Evolutionary conservation across 306 rosid species (phyloP).

Genomic region (Cucumis cinereus): DNA sequence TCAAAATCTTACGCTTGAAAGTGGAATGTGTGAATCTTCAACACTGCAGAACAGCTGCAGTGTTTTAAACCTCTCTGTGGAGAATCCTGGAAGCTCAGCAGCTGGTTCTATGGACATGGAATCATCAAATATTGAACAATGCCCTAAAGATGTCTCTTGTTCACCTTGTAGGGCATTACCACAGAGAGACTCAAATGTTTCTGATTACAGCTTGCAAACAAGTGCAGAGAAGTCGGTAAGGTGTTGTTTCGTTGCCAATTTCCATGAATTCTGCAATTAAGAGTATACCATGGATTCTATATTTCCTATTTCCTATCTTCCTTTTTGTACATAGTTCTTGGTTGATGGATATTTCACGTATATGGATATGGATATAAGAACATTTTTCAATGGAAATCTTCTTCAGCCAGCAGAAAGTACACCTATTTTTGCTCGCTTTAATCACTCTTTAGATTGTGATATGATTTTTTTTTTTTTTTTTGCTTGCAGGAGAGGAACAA

Average conservation of each 20-base stretch:
- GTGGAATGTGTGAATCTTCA: conserved; percentile 16
- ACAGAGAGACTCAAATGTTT: conserved; percentile 8
- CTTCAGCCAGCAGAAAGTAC: neutral
- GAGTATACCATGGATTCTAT: neutral
- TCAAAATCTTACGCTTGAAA: conserved; percentile 15
- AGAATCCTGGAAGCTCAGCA: conserved; percentile 22
- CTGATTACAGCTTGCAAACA: conserved; percentile 3
- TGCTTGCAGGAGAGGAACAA: conserved; percentile 42
- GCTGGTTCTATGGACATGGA: conserved; percentile 29
- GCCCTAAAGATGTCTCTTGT: conserved; percentile 32
- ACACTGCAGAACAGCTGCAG: conserved; percentile 18
- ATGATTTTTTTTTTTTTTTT: conserved; percentile 4
- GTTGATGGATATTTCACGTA: neutral
- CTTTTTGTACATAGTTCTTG: neutral
- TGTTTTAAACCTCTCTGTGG: conserved; percentile 15
- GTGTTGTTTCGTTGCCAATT: conserved; percentile 11
- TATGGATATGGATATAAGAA: neutral
- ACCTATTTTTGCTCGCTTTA: neutral
- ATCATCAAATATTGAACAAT: conserved; percentile 43
- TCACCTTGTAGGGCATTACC: conserved; percentile 23
- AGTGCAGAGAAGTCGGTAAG: conserved; percentile 8
- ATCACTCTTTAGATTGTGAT: neutral
- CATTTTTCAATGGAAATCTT: neutral
- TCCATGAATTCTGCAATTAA: conserved; percentile 11
- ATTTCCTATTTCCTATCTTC: neutral